Evolutionary conservation across 2,329 filamentous ascomycete genomes (phyloP).

Genomic region (Cladosporium colombiae): DNA sequence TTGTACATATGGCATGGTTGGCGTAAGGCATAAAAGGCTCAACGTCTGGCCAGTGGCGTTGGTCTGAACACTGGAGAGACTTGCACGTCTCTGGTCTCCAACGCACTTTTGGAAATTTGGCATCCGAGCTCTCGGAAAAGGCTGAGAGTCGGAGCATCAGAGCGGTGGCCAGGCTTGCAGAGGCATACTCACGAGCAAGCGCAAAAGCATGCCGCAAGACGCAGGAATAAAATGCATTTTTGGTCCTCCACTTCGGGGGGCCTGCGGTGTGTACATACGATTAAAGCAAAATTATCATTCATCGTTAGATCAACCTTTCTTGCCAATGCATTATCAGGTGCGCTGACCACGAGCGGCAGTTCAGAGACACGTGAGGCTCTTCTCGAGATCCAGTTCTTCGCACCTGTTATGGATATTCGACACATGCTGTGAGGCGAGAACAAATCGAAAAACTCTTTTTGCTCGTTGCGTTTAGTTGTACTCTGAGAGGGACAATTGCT

Average conservation of each 20-base stretch:
- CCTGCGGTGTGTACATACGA: neutral
- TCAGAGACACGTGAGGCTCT: too few species aligned
- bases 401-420: too few species aligned
- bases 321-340: too few species aligned
- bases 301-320: neutral
- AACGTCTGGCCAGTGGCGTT: neutral
- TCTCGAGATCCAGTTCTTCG: too few species aligned
- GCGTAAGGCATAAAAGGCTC: neutral
- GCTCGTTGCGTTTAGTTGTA: neutral
- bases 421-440: too few species aligned
- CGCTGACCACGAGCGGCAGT: too few species aligned
- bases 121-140: neutral
- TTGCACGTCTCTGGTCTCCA: neutral
- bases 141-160: neutral
- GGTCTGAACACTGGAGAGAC: neutral
- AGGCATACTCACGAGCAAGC: neutral
- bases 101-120: neutral
- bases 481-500: neutral
- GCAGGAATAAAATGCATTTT: neutral
- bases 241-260: neutral
- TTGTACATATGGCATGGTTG: neutral
- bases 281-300: neutral
- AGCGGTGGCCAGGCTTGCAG: neutral
- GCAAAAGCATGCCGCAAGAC: neutral
- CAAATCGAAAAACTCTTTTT: too few species aligned